phyloP scores from a whole-genome alignment of 2,329 filamentous ascomycete genomes.

The Hypoxylon sp. region DNA sequence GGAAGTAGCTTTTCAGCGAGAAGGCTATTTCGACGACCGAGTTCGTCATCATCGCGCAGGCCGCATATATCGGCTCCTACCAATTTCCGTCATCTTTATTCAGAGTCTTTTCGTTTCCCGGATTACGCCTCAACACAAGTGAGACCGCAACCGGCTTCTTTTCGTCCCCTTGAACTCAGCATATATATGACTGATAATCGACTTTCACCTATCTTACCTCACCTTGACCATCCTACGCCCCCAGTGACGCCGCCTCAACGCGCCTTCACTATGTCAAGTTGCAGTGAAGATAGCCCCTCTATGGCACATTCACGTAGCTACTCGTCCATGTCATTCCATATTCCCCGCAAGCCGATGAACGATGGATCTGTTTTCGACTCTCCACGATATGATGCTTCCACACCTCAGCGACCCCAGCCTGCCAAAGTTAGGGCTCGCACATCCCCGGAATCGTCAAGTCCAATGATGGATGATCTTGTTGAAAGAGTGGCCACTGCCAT shows the following conservation, averaged over 20 bases:
- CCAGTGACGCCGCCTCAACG: conserved; percentile 59
- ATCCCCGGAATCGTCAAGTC: conserved; percentile 52
- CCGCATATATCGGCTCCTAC: conserved; percentile 71
- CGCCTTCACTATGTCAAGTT: conserved; percentile 54
- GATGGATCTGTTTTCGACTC: conserved; percentile 55
- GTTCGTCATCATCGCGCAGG: conserved; percentile 62
- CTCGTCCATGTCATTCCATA: conserved; percentile 70
- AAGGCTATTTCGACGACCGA: conserved; percentile 63
- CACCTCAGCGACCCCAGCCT: conserved; percentile 62
- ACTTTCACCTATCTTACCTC: conserved; percentile 70
- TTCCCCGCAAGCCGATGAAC: conserved; percentile 63
- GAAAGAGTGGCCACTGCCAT: conserved; percentile 70
- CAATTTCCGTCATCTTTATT: conserved; percentile 72
- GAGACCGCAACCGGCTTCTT: conserved; percentile 57
- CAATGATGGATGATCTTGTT: conserved; percentile 66
- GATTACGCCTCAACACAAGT: conserved; percentile 46
- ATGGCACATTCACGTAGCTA: conserved; percentile 61
- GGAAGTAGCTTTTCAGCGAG: conserved; percentile 62
- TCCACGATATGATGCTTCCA: conserved; percentile 52
- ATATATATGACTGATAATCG: conserved; percentile 63
- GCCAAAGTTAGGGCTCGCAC: conserved; percentile 62
- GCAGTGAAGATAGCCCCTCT: conserved; percentile 56
- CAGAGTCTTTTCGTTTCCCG: conserved; percentile 53
- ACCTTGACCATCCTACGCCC: conserved; percentile 60
- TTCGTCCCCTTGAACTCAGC: conserved; percentile 70